Percentiles rank a stretch among this genome's conserved stretches.
phyloP scores from a whole-genome alignment of 2,329 filamentous ascomycete species.

The Fusarium tanahbumbuense region DNA sequence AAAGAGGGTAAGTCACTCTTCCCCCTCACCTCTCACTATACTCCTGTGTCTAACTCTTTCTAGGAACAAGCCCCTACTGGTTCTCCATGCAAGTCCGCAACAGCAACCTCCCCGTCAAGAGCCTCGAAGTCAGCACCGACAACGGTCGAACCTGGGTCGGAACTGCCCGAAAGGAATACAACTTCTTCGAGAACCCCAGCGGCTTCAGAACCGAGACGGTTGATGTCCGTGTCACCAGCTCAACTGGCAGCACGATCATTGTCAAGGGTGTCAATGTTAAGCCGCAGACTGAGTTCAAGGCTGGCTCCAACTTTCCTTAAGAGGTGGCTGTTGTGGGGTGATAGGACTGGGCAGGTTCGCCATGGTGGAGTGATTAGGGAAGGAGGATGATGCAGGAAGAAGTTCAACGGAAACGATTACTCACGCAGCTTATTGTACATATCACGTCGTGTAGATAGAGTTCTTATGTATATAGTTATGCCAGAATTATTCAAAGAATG shows the following conservation, averaged over 20 bases:
- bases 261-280: constrained; percentile 63
- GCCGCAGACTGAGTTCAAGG: constrained; percentile 45
- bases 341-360: too few relatives aligned
- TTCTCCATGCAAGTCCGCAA: constrained; percentile 70
- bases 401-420: background rate
- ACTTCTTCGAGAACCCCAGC: constrained; percentile 70
- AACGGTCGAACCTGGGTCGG: constrained; percentile 67
- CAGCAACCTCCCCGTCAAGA: constrained; percentile 65
- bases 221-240: constrained; percentile 66
- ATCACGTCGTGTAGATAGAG: background rate
- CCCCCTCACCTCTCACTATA: rapidly evolving
- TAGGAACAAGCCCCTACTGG: constrained; percentile 49
- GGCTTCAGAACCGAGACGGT: constrained; percentile 67
- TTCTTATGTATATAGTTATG: background rate
- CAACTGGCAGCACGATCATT: constrained; percentile 61
- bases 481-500: too few relatives aligned
- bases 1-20: constrained; percentile 55
- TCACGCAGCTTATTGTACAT: background rate
- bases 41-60: background rate
- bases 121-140: constrained; percentile 71
- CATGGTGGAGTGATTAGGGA: background rate
- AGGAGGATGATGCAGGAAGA: background rate
- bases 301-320: constrained; percentile 49
- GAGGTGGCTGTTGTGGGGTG: too few relatives aligned
- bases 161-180: constrained; percentile 65